Percentiles rank a stretch among this genome's conserved stretches.
These are phyloP conservation scores for Arthroderma sp. DNA, from an alignment of 2,329 filamentous ascomycete genomes.

Conservation along the genomic window DNA sequence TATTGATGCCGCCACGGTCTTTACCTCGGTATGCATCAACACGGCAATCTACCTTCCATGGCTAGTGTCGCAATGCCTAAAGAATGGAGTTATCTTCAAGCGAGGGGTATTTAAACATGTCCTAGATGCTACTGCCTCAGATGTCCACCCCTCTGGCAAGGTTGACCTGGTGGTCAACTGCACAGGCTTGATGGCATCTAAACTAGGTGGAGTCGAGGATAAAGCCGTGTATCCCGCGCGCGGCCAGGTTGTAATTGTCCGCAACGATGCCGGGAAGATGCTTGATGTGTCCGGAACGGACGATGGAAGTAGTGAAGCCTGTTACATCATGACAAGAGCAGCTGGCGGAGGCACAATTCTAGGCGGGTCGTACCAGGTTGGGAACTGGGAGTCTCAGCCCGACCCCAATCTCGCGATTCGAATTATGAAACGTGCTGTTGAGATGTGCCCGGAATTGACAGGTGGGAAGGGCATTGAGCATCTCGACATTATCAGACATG, in stretches of 20 bases:
- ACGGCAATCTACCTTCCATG: conserved; percentile 76
- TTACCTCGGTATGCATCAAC: conserved; percentile 85
- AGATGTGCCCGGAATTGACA: conserved; percentile 23
- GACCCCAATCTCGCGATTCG: conserved; percentile 67
- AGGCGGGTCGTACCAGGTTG: conserved; percentile 71
- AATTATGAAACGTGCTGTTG: conserved; percentile 60
- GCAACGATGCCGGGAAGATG: conserved; percentile 65
- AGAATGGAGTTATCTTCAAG: conserved; percentile 55
- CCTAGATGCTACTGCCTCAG: conserved; percentile 52
- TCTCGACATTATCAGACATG: conserved; percentile 64
- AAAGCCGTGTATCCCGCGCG: conserved; percentile 58
- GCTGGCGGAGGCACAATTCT: conserved; percentile 66
- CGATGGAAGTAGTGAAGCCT: conserved; percentile 56
- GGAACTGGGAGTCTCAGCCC: conserved; percentile 64
- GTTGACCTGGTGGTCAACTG: conserved; percentile 71
- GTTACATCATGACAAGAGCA: conserved; percentile 74
- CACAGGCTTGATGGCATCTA: conserved; percentile 62
- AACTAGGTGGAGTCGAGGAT: conserved; percentile 72
- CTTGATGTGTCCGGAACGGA: conserved; percentile 56
- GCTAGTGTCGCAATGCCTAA: conserved; percentile 66
- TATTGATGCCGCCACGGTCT: conserved; percentile 58
- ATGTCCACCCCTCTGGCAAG: conserved; percentile 43
- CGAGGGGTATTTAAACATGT: conserved; percentile 57
- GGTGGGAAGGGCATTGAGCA: conserved; percentile 54
- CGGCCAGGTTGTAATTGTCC: conserved; percentile 71